These are phyloP conservation scores for Cyclostephanos tholiformis DNA, from an alignment of 108 stramenopile genomes.

Conservation along the genomic window DNA sequence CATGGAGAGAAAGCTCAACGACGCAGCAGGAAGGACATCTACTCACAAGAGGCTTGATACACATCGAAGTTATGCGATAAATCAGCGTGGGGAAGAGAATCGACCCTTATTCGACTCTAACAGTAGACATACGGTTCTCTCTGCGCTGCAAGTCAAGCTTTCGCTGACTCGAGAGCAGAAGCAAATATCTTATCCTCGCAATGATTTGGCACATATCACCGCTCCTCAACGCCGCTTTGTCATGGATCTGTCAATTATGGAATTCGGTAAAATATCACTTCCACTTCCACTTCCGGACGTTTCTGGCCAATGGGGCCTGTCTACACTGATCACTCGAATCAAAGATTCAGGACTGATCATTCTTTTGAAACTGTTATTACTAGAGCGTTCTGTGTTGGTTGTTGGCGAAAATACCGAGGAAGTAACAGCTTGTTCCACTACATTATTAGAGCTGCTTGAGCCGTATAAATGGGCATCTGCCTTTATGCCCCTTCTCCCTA, in stretches of 20 bases:
- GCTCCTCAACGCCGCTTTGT: constrained; percentile 36
- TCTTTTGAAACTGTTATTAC: constrained; percentile 49
- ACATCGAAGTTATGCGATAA: neutral
- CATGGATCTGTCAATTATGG: constrained; percentile 33
- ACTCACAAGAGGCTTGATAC: constrained; percentile 11
- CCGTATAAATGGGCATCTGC: constrained; percentile 59
- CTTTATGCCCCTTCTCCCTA: constrained; percentile 55
- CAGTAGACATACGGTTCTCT: constrained; percentile 44
- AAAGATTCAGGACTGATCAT: constrained; percentile 48
- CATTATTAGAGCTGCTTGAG: constrained; percentile 46
- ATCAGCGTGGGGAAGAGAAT: constrained; percentile 4
- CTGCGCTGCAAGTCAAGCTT: constrained; percentile 47
- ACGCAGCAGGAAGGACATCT: constrained; percentile 9
- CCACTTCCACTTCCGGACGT: constrained; percentile 55
- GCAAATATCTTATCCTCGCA: constrained; percentile 31
- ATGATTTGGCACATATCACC: constrained; percentile 34
- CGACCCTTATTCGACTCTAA: constrained; percentile 18
- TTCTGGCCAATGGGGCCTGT: constrained; percentile 49
- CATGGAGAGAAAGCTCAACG: constrained; percentile 50
- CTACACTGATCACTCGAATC: constrained; percentile 46
- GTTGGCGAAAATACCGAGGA: constrained; percentile 47
- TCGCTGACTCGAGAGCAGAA: constrained; percentile 34
- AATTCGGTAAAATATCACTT: constrained; percentile 35
- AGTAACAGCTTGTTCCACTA: constrained; percentile 45
- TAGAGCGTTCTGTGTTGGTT: constrained; percentile 52